Conservation (phyloP, 306 rosid species). For the Cyamopsis tetragonoloba region DNA sequence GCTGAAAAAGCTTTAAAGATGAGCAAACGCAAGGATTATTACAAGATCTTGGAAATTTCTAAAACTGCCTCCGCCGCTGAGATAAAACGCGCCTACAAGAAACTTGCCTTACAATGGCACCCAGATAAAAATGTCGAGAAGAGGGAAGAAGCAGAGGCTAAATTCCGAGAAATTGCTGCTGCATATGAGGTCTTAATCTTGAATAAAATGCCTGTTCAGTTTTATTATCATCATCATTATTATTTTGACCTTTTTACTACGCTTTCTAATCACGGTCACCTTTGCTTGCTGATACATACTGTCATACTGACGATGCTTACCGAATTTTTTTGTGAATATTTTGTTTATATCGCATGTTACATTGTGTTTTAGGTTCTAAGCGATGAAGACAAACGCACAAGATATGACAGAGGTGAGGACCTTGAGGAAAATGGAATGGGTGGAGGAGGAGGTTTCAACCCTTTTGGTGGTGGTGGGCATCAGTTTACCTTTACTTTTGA, state of each 20-base stretch:
- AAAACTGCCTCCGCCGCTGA: constrained; percentile 75
- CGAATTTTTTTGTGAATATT: constrained; percentile 6
- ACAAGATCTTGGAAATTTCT: constrained; percentile 88
- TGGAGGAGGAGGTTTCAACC: constrained; percentile 76
- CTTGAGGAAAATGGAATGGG: constrained; percentile 83
- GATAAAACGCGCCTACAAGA: constrained; percentile 95
- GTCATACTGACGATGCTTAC: too few relatives aligned
- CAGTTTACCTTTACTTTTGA: constrained; percentile 67
- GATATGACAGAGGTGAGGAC: constrained; percentile 95
- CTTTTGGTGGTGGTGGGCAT: constrained; percentile 84
- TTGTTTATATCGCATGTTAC: constrained; percentile 12
- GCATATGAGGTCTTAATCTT: constrained; percentile 76
- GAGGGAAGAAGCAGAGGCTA: constrained; percentile 89
- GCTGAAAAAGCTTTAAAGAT: constrained; percentile 96
- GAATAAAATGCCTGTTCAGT: background rate
- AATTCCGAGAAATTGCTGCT: constrained; percentile 90
- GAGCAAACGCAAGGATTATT: constrained; percentile 97
- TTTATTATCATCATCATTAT: background rate
- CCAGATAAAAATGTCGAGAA: constrained; percentile 94
- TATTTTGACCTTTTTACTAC: background rate
- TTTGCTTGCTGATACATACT: too few relatives aligned
- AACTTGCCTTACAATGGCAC: constrained; percentile 98
- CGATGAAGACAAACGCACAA: constrained; percentile 85
- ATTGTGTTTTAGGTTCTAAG: constrained; percentile 64
- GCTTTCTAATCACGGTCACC: background rate